Conservation (phyloP, 1,139 yeast genomes). For the Debaryomyces singareniensis region DNA sequence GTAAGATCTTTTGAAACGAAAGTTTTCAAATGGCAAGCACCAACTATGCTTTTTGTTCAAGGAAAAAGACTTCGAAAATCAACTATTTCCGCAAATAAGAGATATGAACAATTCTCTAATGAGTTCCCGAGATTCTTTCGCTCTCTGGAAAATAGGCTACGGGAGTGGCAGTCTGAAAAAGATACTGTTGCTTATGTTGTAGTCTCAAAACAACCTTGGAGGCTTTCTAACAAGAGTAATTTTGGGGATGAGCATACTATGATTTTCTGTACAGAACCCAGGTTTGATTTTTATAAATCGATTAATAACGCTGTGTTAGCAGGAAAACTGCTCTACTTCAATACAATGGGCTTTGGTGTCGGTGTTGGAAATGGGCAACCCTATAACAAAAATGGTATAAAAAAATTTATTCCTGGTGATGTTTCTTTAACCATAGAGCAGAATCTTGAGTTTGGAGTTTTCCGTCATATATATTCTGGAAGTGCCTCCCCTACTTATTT, state of each 20-base stretch:
- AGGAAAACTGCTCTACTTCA: slow-evolving; percentile 50
- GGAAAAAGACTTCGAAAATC: slow-evolving; percentile 51
- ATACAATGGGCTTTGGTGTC: slow-evolving; percentile 66
- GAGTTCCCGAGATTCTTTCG: slow-evolving; percentile 47
- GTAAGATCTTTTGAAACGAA: slow-evolving; percentile 81
- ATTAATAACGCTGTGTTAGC: slow-evolving; percentile 21
- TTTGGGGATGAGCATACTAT: slow-evolving; percentile 59
- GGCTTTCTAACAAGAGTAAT: slow-evolving; percentile 57
- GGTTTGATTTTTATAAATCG: slow-evolving; percentile 49
- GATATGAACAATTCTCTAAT: slow-evolving; percentile 46
- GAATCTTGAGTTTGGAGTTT: slow-evolving; percentile 72
- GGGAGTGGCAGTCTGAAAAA: slow-evolving; percentile 27
- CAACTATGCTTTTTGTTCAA: slow-evolving; percentile 62
- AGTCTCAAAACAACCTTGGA: slow-evolving; percentile 69
- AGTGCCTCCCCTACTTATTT: slow-evolving; percentile 21
- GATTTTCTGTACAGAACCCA: slow-evolving; percentile 62
- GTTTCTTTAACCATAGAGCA: slow-evolving; percentile 76
- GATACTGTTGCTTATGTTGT: slow-evolving; percentile 56
- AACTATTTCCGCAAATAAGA: slow-evolving; percentile 34
- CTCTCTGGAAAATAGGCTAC: slow-evolving; percentile 21
- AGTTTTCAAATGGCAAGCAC: slow-evolving; percentile 87
- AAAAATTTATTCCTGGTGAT: slow-evolving; percentile 50
- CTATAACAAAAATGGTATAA: slow-evolving; percentile 34
- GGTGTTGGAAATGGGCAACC: slow-evolving; percentile 77
- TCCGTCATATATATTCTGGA: slow-evolving; percentile 51